Evolutionary conservation across 2,329 filamentous ascomycete genomes (phyloP), one percentile per base, ranked within the genome.

Genomic region (Cryphonectria naterciae): DNA sequence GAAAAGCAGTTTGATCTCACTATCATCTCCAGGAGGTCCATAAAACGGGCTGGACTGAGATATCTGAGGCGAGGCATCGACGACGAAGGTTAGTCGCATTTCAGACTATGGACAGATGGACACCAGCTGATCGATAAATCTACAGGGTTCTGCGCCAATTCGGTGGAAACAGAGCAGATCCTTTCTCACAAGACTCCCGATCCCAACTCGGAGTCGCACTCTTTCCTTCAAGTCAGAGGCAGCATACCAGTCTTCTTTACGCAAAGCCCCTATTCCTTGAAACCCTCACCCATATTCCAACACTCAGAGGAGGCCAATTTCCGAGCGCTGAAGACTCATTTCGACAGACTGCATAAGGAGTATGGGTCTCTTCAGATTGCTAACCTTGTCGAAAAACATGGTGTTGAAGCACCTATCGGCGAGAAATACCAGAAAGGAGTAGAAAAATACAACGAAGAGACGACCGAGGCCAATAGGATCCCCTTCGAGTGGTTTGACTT

Each of bases 401-500:
- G 92, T 0, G 91, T 91, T 0, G 96, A 99, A 80, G 86, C 89
- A 17, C 88, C 91, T 25, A 90, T 98, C 65, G 96, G 95, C 4
- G 87, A 91, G 68, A 86, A 91, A 49, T 99, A 94, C 77, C 88
- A 97, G 77, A 85, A 87, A 65, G 89, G 90, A 70, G 86, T 93
- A 1, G 83, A 88, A 65, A 81, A 84, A 35, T 83, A 95, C 68
- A 97, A 96, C 74, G 85, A 91, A 10, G 84, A 87, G 58, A 84
- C 85, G 5, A 79, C 85, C 28, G 84, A 88, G 32, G 74, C 74
- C 1, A 76, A 79, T 10, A 79, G 84, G 13, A 81, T 96, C 17
- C 86, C 85, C 0, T 97, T 97, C 77, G 93, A 97, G 78, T 99
- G 96, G 96, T 99, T 98, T 76, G 96, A 99, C 78, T 99, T 99